Conservation (phyloP, 495 filamentous ascomycete species). For the Sordaria brevicollis region DNA sequence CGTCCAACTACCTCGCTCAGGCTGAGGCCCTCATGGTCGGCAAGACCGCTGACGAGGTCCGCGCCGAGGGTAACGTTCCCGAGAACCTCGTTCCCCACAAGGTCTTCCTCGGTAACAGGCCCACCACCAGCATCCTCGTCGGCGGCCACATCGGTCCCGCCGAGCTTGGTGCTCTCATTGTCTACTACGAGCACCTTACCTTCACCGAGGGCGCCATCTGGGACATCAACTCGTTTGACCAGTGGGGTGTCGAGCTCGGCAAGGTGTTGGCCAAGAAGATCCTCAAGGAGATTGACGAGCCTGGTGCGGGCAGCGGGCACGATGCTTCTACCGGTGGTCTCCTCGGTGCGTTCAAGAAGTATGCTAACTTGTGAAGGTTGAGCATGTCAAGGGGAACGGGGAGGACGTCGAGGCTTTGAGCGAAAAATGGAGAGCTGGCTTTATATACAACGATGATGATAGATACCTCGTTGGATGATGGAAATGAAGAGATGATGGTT, state of each 20-base stretch:
- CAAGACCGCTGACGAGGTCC: conserved; percentile 84
- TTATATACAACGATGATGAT: neutral
- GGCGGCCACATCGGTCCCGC: conserved; percentile 83
- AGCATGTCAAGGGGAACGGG: neutral
- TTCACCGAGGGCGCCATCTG: conserved; percentile 96
- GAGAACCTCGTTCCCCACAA: conserved; percentile 90
- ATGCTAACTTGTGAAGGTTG: conserved; percentile 9
- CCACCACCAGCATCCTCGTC: conserved; percentile 88
- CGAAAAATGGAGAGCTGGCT: neutral
- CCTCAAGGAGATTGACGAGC: conserved; percentile 65
- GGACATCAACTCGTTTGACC: conserved; percentile 99
- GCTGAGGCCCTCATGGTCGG: conserved; percentile 97
- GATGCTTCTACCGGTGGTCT: conserved; percentile 82
- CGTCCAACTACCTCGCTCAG: conserved; percentile 97
- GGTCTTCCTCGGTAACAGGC: conserved; percentile 95
- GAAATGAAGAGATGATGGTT: neutral
- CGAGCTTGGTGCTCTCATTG: conserved; percentile 89
- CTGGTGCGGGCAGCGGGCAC: conserved; percentile 57
- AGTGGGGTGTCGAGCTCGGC: conserved; percentile 98
- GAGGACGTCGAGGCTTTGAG: neutral
- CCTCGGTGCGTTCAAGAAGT: conserved; percentile 69
- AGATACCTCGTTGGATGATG: neutral
- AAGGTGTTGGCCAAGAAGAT: conserved; percentile 93
- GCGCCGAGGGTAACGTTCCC: conserved; percentile 67
- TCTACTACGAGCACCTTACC: conserved; percentile 96